phyloP scores from a whole-genome alignment of 768 basidiomycete genomes.

The Pleurotus platypus region DNA sequence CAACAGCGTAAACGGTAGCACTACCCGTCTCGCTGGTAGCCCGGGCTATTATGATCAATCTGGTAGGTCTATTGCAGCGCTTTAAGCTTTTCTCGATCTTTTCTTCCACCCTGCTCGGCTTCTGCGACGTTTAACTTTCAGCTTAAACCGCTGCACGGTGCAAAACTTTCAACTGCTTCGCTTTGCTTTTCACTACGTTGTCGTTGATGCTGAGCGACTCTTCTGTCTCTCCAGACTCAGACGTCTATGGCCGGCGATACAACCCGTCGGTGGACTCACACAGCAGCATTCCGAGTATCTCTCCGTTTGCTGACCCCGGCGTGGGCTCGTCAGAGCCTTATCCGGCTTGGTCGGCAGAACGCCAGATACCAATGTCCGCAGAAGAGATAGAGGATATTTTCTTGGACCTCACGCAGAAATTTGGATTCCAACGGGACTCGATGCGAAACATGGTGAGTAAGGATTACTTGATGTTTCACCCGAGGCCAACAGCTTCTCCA shows the following conservation, averaged over 20 bases:
- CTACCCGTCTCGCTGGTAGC: slow-evolving; percentile 30
- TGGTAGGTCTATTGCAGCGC: slow-evolving; percentile 11
- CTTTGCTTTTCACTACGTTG: slow-evolving; percentile 6
- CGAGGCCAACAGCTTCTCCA: slow-evolving; percentile 12
- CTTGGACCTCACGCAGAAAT: slow-evolving; percentile 96
- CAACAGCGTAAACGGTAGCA: slow-evolving; percentile 20
- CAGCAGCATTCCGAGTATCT: slow-evolving; percentile 52
- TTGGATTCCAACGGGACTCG: slow-evolving; percentile 95
- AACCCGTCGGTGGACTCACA: slow-evolving; percentile 60
- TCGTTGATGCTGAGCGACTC: slow-evolving; percentile 2
- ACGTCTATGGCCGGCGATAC: slow-evolving; percentile 41
- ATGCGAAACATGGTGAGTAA: slow-evolving; percentile 87
- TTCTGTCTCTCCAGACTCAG: slow-evolving; percentile 27
- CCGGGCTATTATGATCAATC: slow-evolving; percentile 22
- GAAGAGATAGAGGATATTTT: slow-evolving; percentile 99
- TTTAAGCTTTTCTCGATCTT: slow-evolving; percentile 9
- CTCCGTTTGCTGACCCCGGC: slow-evolving; percentile 57
- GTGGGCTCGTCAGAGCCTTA: slow-evolving; percentile 64
- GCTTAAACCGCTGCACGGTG: slow-evolving; percentile 30
- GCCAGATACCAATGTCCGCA: slow-evolving; percentile 92
- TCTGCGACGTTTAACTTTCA: slow-evolving; percentile 17
- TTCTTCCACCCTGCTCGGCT: not conserved
- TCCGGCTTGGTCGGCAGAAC: slow-evolving; percentile 92
- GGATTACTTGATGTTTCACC: slow-evolving; percentile 5
- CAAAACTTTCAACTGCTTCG: slow-evolving; percentile 14